These are phyloP conservation scores for Nakazawaea siamensis DNA, from an alignment of 805 yeast genomes.

Conservation along the genomic window DNA sequence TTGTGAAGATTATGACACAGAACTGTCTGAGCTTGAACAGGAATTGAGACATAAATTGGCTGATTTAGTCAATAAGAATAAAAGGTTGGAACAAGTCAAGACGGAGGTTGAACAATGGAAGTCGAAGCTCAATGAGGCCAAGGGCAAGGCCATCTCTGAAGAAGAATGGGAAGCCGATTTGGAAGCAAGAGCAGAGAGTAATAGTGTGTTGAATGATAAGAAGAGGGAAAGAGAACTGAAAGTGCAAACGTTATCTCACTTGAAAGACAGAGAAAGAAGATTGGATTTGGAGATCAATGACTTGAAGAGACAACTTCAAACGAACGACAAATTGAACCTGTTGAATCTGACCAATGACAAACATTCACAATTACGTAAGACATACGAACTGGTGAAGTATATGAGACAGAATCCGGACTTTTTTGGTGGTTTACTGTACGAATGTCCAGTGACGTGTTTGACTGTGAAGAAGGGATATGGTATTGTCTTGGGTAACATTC, in stretches of 20 bases:
- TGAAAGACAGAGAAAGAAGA: conserved; percentile 3
- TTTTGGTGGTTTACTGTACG: conserved; percentile 41
- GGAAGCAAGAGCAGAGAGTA: conserved; percentile 12
- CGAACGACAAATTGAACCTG: conserved; percentile 44
- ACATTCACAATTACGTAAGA: conserved; percentile 21
- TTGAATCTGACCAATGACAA: conserved; percentile 27
- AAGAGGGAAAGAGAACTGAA: conserved; percentile 3
- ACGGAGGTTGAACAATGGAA: conserved; percentile 17
- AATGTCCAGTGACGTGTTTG: conserved; percentile 69
- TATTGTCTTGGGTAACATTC: conserved; percentile 46
- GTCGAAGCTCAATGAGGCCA: conserved; percentile 17
- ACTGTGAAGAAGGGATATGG: conserved; percentile 41
- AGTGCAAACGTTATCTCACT: not conserved
- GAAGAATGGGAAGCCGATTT: not conserved
- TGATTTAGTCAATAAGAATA: conserved; percentile 20
- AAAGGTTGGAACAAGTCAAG: conserved; percentile 12
- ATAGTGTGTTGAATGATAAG: conserved; percentile 13
- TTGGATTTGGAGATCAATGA: not conserved
- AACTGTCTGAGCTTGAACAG: conserved; percentile 23
- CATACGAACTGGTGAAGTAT: conserved; percentile 31
- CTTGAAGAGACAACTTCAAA: conserved; percentile 17
- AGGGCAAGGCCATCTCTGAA: not conserved
- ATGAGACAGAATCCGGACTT: conserved; percentile 30
- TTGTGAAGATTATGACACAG: conserved; percentile 14
- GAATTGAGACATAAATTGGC: conserved; percentile 27